A percentile compares a stretch with the other conserved stretches of the same genome.
phyloP scores from a whole-genome alignment of 2,329 filamentous ascomycete genomes.

The Claviceps sp. region DNA sequence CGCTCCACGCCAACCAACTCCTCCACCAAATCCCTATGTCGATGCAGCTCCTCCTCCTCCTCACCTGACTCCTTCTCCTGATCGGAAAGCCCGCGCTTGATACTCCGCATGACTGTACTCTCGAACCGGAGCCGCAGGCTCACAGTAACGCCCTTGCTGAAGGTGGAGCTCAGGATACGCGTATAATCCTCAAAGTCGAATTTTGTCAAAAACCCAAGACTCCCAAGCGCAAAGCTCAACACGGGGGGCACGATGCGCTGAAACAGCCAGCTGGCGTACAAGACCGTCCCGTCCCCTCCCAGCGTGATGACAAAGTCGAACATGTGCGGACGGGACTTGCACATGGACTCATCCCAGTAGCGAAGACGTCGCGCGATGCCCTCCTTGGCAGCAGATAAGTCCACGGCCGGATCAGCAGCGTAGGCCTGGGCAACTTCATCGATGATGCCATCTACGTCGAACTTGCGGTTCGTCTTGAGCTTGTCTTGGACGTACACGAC shows the following conservation, averaged over 20 bases:
- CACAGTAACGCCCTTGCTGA: constrained; percentile 75
- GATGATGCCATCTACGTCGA: constrained; percentile 58
- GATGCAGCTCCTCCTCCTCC: constrained; percentile 24
- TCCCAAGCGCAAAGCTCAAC: constrained; percentile 80
- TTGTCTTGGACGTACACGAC: constrained; percentile 74
- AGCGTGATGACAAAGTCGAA: constrained; percentile 92
- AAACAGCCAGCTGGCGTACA: constrained; percentile 95
- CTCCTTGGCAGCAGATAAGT: constrained; percentile 20
- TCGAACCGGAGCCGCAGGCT: constrained; percentile 83
- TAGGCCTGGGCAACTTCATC: constrained; percentile 41
- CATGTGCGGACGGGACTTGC: constrained; percentile 61
- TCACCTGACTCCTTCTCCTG: constrained; percentile 17
- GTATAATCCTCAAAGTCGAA: constrained; percentile 77
- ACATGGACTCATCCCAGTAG: constrained; percentile 77
- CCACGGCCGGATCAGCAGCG: constrained; percentile 20
- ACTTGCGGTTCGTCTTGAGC: constrained; percentile 55
- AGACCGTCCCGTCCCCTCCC: constrained; percentile 89
- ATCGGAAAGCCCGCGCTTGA: constrained; percentile 27
- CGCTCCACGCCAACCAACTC: constrained; percentile 79
- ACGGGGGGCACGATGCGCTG: constrained; percentile 91
- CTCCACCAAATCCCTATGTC: constrained; percentile 61
- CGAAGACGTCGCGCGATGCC: constrained; percentile 43
- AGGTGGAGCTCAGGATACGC: constrained; percentile 55
- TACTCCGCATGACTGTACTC: constrained; percentile 80
- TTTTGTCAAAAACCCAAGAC: constrained; percentile 88